phyloP scores from a whole-genome alignment of 352 stramenopile genomes.

The Phytophthora sp. region DNA sequence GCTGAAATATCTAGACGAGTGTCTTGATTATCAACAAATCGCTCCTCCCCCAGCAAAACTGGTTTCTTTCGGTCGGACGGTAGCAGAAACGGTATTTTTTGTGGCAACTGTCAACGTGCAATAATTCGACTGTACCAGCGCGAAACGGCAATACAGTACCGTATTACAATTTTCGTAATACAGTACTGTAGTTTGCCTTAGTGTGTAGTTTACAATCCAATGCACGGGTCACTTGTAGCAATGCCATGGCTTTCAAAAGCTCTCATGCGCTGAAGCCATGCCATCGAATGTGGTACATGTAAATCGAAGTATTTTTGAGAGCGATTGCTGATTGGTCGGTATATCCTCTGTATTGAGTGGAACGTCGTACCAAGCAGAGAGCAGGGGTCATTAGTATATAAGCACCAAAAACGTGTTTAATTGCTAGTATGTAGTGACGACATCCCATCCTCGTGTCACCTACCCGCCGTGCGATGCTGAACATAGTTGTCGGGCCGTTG shows the following conservation, averaged over 20 bases:
- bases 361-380: constrained; percentile 1
- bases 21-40: constrained; percentile 14
- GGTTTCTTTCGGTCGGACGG: constrained; percentile 16
- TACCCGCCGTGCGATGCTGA: constrained; percentile 4
- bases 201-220: too few species aligned
- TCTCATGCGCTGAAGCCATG: not conserved
- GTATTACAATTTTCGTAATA: not conserved
- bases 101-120: constrained; percentile 9
- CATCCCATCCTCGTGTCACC: not conserved
- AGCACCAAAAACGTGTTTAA: not conserved
- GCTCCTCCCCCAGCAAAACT: not conserved
- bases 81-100: not conserved
- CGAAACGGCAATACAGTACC: not conserved
- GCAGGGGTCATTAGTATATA: not conserved
- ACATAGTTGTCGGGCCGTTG: constrained; percentile 20
- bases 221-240: too few species aligned
- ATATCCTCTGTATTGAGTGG: not conserved
- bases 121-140: too few species aligned
- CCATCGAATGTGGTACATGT: too few species aligned
- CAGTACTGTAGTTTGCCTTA: too few species aligned
- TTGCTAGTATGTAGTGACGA: not conserved
- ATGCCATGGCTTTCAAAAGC: too few species aligned
- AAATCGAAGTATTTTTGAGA: too few species aligned
- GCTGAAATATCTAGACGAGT: constrained; percentile 2
- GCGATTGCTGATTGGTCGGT: constrained; percentile 9